Evolutionary conservation across 208 protist species (phyloP).

Genomic region (Naegleria lovaniensis): DNA sequence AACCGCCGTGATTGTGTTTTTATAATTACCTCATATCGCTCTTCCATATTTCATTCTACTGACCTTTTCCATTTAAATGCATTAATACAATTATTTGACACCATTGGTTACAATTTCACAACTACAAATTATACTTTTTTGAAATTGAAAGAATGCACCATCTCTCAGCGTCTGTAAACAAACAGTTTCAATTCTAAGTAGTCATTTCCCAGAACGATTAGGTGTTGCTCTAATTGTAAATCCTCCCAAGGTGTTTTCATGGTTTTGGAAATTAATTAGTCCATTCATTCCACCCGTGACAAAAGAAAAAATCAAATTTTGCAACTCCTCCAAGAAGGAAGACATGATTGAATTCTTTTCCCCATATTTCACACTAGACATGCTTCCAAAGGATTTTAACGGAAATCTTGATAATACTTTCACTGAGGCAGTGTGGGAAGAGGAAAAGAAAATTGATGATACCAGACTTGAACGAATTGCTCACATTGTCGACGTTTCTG

Average conservation of each 20-base stretch:
- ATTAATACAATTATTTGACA: too few relatives aligned
- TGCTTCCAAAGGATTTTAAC: not conserved
- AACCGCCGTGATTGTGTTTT: too few relatives aligned
- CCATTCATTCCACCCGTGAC: constrained; percentile 63
- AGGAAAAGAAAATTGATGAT: not conserved
- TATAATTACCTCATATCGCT: too few relatives aligned
- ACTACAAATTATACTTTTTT: too few relatives aligned
- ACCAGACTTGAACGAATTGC: not conserved
- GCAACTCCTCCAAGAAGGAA: constrained; percentile 17
- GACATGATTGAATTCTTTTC: not conserved
- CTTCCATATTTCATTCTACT: too few relatives aligned
- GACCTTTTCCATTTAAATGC: too few relatives aligned
- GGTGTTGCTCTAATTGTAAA: constrained; percentile 71
- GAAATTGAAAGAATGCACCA: not conserved
- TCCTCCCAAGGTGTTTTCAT: constrained; percentile 60
- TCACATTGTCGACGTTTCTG: too few relatives aligned
- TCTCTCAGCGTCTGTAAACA: not conserved
- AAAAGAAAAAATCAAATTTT: constrained; percentile 63
- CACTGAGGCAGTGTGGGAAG: not conserved
- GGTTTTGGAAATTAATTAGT: constrained; percentile 67
- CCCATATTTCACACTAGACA: not conserved
- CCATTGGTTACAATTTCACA: too few relatives aligned
- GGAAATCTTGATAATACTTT: not conserved
- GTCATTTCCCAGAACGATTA: constrained; percentile 70
- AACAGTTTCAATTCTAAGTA: constrained; percentile 46